phyloP scores from a whole-genome alignment of 805 yeast genomes.

The Sugiyamaella floridensis region DNA sequence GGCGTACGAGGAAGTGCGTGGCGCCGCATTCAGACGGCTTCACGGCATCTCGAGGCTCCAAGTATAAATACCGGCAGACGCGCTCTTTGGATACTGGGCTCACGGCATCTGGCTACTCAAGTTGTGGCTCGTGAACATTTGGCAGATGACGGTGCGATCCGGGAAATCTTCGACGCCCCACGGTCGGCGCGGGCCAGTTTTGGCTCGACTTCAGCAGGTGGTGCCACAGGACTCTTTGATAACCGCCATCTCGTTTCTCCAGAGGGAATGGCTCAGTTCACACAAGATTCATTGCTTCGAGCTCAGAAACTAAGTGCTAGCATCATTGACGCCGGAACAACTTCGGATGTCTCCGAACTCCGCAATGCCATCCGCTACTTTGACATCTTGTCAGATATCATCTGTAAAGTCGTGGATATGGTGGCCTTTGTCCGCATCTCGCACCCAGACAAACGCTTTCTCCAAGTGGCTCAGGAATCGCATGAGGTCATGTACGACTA shows the following conservation, averaged over 20 bases:
- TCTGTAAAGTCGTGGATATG: constrained; percentile 89
- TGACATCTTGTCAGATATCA: constrained; percentile 78
- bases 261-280: constrained; percentile 60
- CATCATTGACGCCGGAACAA: constrained; percentile 36
- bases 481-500: constrained; percentile 87
- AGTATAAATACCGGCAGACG: neutral
- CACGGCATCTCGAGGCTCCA: neutral
- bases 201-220: neutral
- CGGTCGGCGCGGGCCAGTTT: neutral
- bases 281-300: constrained; percentile 51
- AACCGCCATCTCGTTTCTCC: constrained; percentile 68
- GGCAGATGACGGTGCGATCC: neutral
- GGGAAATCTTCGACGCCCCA: neutral
- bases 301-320: constrained; percentile 57
- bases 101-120: neutral
- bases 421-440: constrained; percentile 87
- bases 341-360: constrained; percentile 34
- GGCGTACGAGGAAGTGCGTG: no score
- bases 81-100: neutral
- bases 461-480: constrained; percentile 75
- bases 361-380: constrained; percentile 52
- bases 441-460: constrained; percentile 69
- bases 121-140: neutral
- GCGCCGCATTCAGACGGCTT: no score
- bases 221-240: constrained; percentile 57